Conservation (phyloP, 1,139 yeast genomes). For the Scheffersomyces titani region DNA sequence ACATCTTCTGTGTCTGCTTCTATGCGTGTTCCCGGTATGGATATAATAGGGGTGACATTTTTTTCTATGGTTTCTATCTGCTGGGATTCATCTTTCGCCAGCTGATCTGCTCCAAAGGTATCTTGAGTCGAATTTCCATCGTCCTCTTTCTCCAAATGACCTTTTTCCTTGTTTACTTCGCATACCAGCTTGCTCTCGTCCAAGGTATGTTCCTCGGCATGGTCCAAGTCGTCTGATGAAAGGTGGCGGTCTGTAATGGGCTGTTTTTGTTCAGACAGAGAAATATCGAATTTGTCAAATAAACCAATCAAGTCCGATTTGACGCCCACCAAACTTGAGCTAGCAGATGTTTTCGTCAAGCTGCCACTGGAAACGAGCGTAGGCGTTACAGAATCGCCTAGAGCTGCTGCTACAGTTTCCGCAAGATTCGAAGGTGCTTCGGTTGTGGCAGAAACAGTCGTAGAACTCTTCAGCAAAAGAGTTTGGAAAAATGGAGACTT, state of each 20-base stretch:
- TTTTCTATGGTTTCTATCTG: neutral
- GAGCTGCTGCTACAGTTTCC: neutral
- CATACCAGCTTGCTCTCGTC: slow-evolving; percentile 9
- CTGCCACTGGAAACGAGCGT: slow-evolving; percentile 6
- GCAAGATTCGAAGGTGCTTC: neutral
- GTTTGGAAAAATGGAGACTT: slow-evolving; percentile 22
- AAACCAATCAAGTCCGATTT: slow-evolving; percentile 37
- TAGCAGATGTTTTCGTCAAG: neutral
- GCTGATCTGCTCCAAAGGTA: neutral
- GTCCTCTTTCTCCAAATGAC: neutral
- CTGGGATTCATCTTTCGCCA: slow-evolving; percentile 2
- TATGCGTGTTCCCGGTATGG: neutral
- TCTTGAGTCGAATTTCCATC: neutral
- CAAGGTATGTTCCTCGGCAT: slow-evolving; percentile 10
- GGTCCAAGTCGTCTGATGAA: slow-evolving; percentile 4
- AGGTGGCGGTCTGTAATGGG: neutral
- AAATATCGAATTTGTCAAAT: slow-evolving; percentile 41
- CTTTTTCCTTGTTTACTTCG: slow-evolving; percentile 1
- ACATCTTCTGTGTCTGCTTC: neutral
- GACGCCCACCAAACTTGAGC: slow-evolving; percentile 3
- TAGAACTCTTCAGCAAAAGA: slow-evolving; percentile 14
- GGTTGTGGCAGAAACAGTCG: slow-evolving; percentile 5
- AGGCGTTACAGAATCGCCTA: neutral
- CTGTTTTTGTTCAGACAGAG: neutral
- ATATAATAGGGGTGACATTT: neutral